A percentile compares a stretch with the other conserved stretches of the same genome.
phyloP scores from a whole-genome alignment of 2,329 filamentous ascomycete genomes.

The Ophiostoma ips region DNA sequence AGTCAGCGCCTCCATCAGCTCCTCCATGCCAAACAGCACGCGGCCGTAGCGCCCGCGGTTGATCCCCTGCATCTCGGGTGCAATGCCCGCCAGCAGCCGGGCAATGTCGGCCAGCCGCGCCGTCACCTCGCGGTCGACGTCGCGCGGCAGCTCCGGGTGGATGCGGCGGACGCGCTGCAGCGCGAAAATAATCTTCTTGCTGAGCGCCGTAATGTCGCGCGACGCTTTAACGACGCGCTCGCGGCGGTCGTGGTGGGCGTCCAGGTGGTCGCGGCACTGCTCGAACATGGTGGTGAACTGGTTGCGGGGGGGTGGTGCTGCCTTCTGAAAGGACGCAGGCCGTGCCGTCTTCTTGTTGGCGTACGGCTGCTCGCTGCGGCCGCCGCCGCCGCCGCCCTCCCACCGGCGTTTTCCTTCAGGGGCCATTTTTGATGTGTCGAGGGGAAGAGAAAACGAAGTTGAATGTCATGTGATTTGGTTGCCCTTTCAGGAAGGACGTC shows the following conservation, averaged over 20 bases:
- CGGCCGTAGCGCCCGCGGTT: conserved; percentile 72
- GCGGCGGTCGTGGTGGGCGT: conserved; percentile 85
- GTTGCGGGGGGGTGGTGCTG: conserved; percentile 19
- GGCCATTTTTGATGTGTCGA: background rate
- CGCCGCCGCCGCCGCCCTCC: conserved; percentile 29
- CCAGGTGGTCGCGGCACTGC: conserved; percentile 71
- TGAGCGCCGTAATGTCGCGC: conserved; percentile 80
- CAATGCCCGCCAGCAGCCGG: conserved; percentile 51
- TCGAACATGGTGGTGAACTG: conserved; percentile 67
- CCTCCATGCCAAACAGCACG: conserved; percentile 76
- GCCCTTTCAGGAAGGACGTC: background rate
- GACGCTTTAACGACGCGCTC: conserved; percentile 85
- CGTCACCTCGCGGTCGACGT: conserved; percentile 57
- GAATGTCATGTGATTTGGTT: background rate
- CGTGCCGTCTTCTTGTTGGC: conserved; percentile 23
- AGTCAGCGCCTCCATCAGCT: conserved; percentile 82
- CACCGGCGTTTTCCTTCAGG: conserved; percentile 34
- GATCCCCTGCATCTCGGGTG: conserved; percentile 59
- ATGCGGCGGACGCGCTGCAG: conserved; percentile 60
- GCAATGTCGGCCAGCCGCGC: conserved; percentile 58
- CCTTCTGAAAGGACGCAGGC: too few species aligned
- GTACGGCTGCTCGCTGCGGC: too few species aligned
- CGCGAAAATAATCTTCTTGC: conserved; percentile 92
- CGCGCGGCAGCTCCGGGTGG: conserved; percentile 47
- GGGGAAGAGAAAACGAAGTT: background rate